Conservation (phyloP, 2,329 filamentous ascomycete species). For the Ceratocystis colombiana region DNA sequence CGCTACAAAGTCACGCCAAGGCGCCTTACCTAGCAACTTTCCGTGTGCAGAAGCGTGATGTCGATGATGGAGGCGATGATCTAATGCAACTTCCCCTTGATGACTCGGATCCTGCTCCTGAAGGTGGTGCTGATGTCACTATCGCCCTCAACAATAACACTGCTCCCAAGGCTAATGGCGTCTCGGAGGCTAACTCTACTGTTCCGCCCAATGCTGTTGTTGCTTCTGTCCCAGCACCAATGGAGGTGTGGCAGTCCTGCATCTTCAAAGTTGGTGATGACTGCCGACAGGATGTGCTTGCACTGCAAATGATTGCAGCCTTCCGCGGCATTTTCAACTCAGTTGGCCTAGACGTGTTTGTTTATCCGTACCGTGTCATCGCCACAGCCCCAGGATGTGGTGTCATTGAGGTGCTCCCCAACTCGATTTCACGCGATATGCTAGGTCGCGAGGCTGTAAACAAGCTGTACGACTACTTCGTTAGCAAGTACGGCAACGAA, state of each 20-base stretch:
- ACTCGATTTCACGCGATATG: conserved; percentile 98
- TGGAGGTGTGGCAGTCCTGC: conserved; percentile 97
- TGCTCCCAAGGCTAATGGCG: conserved; percentile 15
- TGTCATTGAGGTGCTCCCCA: conserved; percentile 94
- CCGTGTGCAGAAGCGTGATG: conserved; percentile 70
- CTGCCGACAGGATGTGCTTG: conserved; percentile 91
- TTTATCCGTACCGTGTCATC: conserved; percentile 94
- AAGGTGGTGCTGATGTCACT: conserved; percentile 35
- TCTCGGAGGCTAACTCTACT: conserved; percentile 27
- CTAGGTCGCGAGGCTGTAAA: conserved; percentile 96
- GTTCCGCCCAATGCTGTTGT: conserved; percentile 6
- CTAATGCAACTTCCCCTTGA: conserved; percentile 39
- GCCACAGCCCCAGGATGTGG: conserved; percentile 95
- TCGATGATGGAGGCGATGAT: conserved; percentile 21
- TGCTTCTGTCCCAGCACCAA: conserved; percentile 32
- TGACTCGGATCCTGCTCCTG: conserved; percentile 40
- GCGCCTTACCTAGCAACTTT: conserved; percentile 99
- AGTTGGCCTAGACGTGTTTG: conserved; percentile 90
- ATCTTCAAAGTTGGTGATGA: conserved; percentile 99
- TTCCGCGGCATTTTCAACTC: conserved; percentile 96
- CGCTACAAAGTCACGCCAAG: conserved; percentile 94
- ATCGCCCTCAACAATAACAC: conserved; percentile 5
- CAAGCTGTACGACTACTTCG: conserved; percentile 94
- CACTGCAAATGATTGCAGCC: conserved; percentile 92
- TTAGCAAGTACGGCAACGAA: conserved; percentile 94